A percentile compares a stretch with the other conserved stretches of the same genome.
Conservation (phyloP, 2,329 filamentous ascomycete species). For the Monosporascus sp. region DNA sequence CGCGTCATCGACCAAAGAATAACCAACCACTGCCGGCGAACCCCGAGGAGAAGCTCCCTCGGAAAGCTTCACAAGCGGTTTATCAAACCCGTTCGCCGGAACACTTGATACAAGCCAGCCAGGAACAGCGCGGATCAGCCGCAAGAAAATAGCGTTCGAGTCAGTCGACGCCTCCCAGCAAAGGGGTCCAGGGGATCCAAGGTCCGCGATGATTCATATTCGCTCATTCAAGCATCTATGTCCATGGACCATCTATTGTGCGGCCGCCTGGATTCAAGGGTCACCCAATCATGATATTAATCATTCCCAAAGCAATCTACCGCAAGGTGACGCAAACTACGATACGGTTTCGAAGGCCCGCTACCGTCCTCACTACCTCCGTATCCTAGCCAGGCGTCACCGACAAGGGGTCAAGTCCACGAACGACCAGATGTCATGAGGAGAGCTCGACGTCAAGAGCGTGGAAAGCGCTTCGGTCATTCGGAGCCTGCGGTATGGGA, state of each 20-base stretch:
- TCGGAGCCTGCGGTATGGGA: slow-evolving; percentile 36
- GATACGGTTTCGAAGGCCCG: background rate
- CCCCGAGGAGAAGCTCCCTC: slow-evolving; percentile 16
- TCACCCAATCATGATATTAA: background rate
- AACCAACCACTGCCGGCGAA: slow-evolving; percentile 19
- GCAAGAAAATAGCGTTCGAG: slow-evolving; percentile 27
- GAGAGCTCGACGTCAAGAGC: slow-evolving; percentile 6
- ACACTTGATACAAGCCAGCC: slow-evolving; percentile 25
- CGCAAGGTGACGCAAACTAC: background rate
- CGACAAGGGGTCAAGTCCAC: slow-evolving; percentile 1
- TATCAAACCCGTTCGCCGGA: slow-evolving; percentile 25
- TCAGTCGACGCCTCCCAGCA: slow-evolving; percentile 26
- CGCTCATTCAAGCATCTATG: slow-evolving; percentile 19
- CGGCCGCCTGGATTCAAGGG: background rate
- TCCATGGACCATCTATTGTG: slow-evolving; percentile 20
- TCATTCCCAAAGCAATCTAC: slow-evolving; percentile 5
- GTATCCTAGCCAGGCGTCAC: background rate
- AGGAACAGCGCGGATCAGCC: slow-evolving; percentile 31
- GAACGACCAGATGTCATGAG: slow-evolving; percentile 8
- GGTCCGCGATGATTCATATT: slow-evolving; percentile 9
- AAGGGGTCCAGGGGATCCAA: slow-evolving; percentile 12
- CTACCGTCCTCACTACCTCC: background rate
- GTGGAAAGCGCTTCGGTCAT: slow-evolving; percentile 25
- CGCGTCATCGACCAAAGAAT: slow-evolving; percentile 31
- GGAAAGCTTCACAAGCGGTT: slow-evolving; percentile 25